A percentile compares a stretch with the other conserved stretches of the same genome.
Evolutionary conservation across 148 eudicot species (phyloP).

Genomic region (Euryodendron excelsum): DNA sequence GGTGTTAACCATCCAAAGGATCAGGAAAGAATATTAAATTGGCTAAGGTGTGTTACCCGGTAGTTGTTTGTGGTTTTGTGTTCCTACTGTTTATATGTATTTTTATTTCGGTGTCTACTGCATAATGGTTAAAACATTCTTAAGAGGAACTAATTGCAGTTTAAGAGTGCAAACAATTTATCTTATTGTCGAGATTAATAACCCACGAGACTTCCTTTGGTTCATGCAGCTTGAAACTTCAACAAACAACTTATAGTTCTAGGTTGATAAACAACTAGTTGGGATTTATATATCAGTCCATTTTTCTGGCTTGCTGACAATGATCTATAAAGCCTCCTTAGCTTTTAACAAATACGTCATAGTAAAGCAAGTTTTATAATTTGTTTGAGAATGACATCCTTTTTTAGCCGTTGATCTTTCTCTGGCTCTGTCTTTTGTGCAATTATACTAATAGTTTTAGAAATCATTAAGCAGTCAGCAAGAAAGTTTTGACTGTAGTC

Average conservation of each 20-base stretch:
- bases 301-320: not conserved
- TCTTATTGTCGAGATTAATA: not conserved
- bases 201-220: not conserved
- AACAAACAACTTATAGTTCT: not conserved
- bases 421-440: not conserved
- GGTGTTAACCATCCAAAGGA: slow-evolving; percentile 76
- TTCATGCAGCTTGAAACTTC: not conserved
- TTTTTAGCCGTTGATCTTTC: not conserved
- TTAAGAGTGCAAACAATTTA: not conserved
- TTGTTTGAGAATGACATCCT: not conserved
- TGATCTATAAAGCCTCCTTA: not conserved
- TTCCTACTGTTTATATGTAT: not conserved
- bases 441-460: not conserved
- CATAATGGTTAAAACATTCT: not conserved
- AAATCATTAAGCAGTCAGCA: not conserved
- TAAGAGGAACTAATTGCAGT: not conserved
- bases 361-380: not conserved
- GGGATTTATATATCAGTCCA: not conserved
- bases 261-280: not conserved
- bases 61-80: not conserved
- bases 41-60: slow-evolving; percentile 51
- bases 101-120: slow-evolving; percentile 3
- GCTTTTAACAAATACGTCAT: not conserved
- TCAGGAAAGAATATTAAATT: slow-evolving; percentile 54
- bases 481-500: not conserved